Evolutionary conservation across 1,284 basidiomycete genomes (phyloP).

Genomic region (Trametes hirsuta): DNA sequence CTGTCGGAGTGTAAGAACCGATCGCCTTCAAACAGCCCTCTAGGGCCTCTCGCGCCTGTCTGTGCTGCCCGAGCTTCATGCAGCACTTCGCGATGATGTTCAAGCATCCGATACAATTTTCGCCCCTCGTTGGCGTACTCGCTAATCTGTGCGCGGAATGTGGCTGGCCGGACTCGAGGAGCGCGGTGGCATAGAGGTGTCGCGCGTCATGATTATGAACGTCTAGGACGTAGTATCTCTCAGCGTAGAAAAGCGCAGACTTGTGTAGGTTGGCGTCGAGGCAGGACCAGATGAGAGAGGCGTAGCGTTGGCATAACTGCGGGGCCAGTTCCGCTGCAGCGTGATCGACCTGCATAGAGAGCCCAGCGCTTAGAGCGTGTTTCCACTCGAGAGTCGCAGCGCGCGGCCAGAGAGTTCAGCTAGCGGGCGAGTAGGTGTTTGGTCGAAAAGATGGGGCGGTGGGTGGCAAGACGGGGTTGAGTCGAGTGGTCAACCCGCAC

Average conservation of each 20-base stretch:
- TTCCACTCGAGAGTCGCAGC: background rate
- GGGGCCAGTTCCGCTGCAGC: slow-evolving; percentile 47
- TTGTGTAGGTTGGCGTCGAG: slow-evolving; percentile 76
- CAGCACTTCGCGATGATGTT: slow-evolving; percentile 83
- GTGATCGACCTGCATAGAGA: slow-evolving; percentile 49
- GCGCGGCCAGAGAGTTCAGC: slow-evolving; percentile 5
- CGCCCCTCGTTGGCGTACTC: slow-evolving; percentile 53
- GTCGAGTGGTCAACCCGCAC: slow-evolving; percentile 17
- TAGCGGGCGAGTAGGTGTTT: background rate
- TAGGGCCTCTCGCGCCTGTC: slow-evolving; percentile 72
- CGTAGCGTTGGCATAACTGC: slow-evolving; percentile 64
- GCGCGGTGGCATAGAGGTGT: slow-evolving; percentile 81
- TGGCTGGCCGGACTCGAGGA: slow-evolving; percentile 73
- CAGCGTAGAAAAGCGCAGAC: slow-evolving; percentile 82
- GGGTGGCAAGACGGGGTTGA: slow-evolving; percentile 16
- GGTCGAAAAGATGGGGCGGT: slow-evolving; percentile 2
- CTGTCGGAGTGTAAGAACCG: slow-evolving; percentile 50
- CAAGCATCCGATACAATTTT: slow-evolving; percentile 74
- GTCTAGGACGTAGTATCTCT: slow-evolving; percentile 74
- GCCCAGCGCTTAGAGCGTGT: slow-evolving; percentile 32
- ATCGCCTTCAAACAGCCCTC: slow-evolving; percentile 59
- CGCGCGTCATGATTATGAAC: slow-evolving; percentile 77
- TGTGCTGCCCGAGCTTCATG: slow-evolving; percentile 67
- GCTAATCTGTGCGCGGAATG: slow-evolving; percentile 80
- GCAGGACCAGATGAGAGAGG: slow-evolving; percentile 72